phyloP scores from a whole-genome alignment of 805 yeast genomes.

The Barnettozyma sucrosica region DNA sequence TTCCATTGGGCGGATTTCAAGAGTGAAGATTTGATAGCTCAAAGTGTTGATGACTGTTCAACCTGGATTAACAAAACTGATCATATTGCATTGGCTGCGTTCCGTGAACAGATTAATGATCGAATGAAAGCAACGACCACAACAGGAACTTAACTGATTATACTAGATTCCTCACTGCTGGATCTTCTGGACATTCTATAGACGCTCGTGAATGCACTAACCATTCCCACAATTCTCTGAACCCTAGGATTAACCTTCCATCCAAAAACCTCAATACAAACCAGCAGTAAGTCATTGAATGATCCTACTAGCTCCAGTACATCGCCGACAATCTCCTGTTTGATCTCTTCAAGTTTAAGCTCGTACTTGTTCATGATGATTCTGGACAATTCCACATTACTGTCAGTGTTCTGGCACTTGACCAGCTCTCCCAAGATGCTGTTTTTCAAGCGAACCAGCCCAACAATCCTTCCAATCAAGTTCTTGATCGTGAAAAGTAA shows the following conservation, averaged over 20 bases:
- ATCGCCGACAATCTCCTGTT: conserved; percentile 6
- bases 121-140: not conserved
- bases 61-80: conserved; percentile 45
- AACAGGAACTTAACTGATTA: too few species aligned
- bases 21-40: conserved; percentile 29
- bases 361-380: conserved; percentile 12
- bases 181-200: conserved; percentile 15
- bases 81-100: conserved; percentile 20
- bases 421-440: conserved; percentile 7
- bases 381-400: conserved; percentile 2
- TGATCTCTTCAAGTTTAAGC: conserved; percentile 8
- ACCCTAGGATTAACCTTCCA: conserved; percentile 11
- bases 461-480: conserved; percentile 4
- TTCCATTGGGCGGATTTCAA: conserved; percentile 47
- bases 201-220: conserved; percentile 17
- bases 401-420: conserved; percentile 4
- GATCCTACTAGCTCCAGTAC: conserved; percentile 11
- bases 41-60: conserved; percentile 30
- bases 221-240: conserved; percentile 11
- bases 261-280: conserved; percentile 15
- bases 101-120: conserved; percentile 11
- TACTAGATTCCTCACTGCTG: not conserved
- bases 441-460: conserved; percentile 4
- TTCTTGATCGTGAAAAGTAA: conserved; percentile 13
- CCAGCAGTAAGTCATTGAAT: conserved; percentile 16